Evolutionary conservation across 2,329 filamentous ascomycete species (phyloP).

Genomic region (Fusarium multiceps): DNA sequence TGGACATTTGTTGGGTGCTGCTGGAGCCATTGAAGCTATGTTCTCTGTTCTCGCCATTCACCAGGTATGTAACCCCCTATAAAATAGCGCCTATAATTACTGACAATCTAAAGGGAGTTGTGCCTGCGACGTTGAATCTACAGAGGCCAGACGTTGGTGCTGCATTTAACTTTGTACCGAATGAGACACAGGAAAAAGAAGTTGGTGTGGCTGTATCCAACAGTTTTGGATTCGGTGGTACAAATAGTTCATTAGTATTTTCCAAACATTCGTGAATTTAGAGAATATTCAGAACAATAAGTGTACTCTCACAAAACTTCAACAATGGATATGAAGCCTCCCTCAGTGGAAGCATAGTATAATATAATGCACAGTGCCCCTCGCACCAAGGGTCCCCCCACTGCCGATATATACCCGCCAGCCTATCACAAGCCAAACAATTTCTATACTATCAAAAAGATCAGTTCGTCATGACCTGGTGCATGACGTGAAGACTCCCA

Average conservation of each 20-base stretch:
- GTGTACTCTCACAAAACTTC: slow-evolving; percentile 3
- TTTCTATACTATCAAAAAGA: slow-evolving; percentile 37
- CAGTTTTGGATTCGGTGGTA: slow-evolving; percentile 97
- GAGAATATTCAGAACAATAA: background rate
- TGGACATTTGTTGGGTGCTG: slow-evolving; percentile 90
- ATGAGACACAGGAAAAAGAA: slow-evolving; percentile 73
- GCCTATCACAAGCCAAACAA: slow-evolving; percentile 34
- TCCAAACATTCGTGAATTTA: slow-evolving; percentile 48
- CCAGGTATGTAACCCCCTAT: slow-evolving; percentile 68
- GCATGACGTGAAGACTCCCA: slow-evolving; percentile 48
- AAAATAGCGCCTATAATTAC: background rate
- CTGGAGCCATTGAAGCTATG: slow-evolving; percentile 89
- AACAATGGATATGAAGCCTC: background rate
- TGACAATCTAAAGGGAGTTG: slow-evolving; percentile 68
- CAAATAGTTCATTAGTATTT: slow-evolving; percentile 91
- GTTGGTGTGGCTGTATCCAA: slow-evolving; percentile 87
- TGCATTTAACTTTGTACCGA: slow-evolving; percentile 86
- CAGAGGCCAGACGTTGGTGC: slow-evolving; percentile 73
- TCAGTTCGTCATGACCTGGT: slow-evolving; percentile 44
- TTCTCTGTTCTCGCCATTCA: slow-evolving; percentile 84
- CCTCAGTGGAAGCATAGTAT: background rate
- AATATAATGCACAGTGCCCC: background rate
- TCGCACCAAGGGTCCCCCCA: slow-evolving; percentile 14
- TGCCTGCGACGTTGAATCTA: slow-evolving; percentile 91
- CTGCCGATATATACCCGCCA: slow-evolving; percentile 43